Conservation (phyloP, 805 yeast genomes). For the Kodamaea kakaduensis region DNA sequence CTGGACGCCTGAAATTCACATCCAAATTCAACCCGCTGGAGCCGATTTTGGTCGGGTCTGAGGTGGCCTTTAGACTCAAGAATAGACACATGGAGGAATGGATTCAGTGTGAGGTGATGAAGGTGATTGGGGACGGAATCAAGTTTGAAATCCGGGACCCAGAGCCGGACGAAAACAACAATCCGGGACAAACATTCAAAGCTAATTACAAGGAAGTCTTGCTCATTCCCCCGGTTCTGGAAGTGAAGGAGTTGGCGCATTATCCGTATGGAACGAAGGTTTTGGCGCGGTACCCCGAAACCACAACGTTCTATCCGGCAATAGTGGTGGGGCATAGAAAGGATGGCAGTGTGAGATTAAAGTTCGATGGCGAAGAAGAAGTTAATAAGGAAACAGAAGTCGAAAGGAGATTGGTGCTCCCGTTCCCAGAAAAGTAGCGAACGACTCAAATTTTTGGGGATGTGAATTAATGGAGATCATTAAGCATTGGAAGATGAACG, state of each 20-base stretch:
- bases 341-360: constrained; percentile 72
- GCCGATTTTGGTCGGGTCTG: constrained; percentile 62
- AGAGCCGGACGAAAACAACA: constrained; percentile 91
- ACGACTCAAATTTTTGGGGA: constrained; percentile 1
- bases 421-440: constrained; percentile 47
- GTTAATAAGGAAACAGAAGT: constrained; percentile 94
- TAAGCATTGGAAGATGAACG: too few species aligned
- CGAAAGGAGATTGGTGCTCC: constrained; percentile 75
- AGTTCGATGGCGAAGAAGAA: constrained; percentile 96
- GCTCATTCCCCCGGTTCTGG: constrained; percentile 57
- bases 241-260: constrained; percentile 38
- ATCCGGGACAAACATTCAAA: constrained; percentile 80
- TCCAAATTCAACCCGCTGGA: constrained; percentile 59
- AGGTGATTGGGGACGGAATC: constrained; percentile 67
- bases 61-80: constrained; percentile 80
- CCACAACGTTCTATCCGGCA: constrained; percentile 95
- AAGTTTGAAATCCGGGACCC: constrained; percentile 91
- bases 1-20: constrained; percentile 45
- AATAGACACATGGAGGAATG: constrained; percentile 81
- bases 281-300: constrained; percentile 92
- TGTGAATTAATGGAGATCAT: not conserved
- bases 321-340: constrained; percentile 75
- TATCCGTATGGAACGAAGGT: constrained; percentile 80
- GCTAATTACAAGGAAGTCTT: constrained; percentile 79
- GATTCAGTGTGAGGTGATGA: constrained; percentile 91